Base-by-base conservation (phyloP, 2,329 filamentous ascomycete genomes). In the Clonostachys rosea region DNA sequence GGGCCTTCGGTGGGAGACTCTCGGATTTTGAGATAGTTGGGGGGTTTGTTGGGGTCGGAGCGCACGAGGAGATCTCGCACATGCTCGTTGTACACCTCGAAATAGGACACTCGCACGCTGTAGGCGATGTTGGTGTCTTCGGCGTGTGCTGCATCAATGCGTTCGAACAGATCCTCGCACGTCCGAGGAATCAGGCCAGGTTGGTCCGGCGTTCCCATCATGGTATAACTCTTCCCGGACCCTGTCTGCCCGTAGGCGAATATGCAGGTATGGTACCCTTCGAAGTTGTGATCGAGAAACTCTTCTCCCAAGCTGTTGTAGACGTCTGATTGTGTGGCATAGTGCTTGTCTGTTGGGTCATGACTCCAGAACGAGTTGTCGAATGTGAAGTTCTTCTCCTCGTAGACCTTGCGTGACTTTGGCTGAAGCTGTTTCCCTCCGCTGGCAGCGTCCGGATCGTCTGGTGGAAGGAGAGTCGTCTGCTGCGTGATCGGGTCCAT, bases 321-420 rank as follows among this genome's bases (percentile, higher is more conserved):
- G 47, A 99, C 87, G 59, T 96, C 89, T 59, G 91, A 89, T 65
- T 99, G 94, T 51, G 86, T 80, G 5, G 94, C 91, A 63, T 96
- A 99, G 69, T 96, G 89, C 34, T 82, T 73, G 61, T 96, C 91
- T 24, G 74, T 66, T 47, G 78, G 78, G 63, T 92, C 74, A 68
- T 96, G 91, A 50, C 92, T 97, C 91, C 94, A 99, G 70, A 97
- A 99, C 0, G 91, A 97, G 63, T 91, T 95, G 73, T 99, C 94
- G 64, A 99, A 99, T 3, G 89, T 91, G 61, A 99, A 99, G 0
- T 77, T 80, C 69, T 95, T 96, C 62, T 96, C 89, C 61, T 96
- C 91, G 47, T 87, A 73, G 8, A 87, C 74, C 64, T 87, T 92
- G 52, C 89, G 83, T 37, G 81, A 79, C 65, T 84, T 86, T 24